Percentiles rank a stretch among this genome's conserved stretches.
Conservation (phyloP, 768 basidiomycete genomes). For the Hydnomerulius pinastri region DNA sequence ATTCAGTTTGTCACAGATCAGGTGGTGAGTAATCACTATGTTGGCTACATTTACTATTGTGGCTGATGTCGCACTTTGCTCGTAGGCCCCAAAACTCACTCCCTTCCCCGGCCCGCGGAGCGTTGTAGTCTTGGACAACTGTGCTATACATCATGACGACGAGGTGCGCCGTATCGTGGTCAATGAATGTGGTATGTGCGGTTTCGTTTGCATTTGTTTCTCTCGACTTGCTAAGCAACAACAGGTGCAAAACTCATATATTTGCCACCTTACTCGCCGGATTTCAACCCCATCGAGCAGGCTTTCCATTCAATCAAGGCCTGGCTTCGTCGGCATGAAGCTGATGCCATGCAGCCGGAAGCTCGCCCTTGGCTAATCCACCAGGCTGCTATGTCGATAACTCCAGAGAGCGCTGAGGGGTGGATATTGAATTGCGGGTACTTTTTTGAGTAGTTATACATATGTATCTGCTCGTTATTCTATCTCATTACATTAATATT, state of each 20-base stretch:
- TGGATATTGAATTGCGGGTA: slow-evolving; percentile 28
- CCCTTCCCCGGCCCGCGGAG: too few species aligned
- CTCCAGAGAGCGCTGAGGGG: slow-evolving; percentile 15
- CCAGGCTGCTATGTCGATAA: slow-evolving; percentile 19
- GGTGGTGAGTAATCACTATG: too few species aligned
- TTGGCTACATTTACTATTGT: too few species aligned
- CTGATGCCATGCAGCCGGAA: slow-evolving; percentile 10
- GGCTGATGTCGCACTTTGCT: too few species aligned
- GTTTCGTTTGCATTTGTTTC: not conserved
- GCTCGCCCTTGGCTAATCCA: slow-evolving; percentile 21
- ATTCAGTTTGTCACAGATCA: too few species aligned
- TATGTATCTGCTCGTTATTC: too few species aligned
- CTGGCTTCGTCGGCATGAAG: slow-evolving; percentile 30
- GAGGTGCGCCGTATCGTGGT: slow-evolving; percentile 33
- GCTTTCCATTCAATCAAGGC: slow-evolving; percentile 33
- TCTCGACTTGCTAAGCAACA: too few species aligned
- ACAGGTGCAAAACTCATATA: slow-evolving; percentile 29
- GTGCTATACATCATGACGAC: too few species aligned
- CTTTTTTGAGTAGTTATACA: too few species aligned
- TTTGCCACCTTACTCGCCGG: slow-evolving; percentile 37
- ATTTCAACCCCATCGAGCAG: slow-evolving; percentile 39
- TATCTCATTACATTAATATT: too few species aligned
- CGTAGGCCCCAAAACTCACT: too few species aligned
- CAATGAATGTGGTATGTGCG: slow-evolving; percentile 15
- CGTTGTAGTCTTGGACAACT: too few species aligned